Conservation (phyloP, 352 stramenopile species). For the Pythium apleroticum region DNA sequence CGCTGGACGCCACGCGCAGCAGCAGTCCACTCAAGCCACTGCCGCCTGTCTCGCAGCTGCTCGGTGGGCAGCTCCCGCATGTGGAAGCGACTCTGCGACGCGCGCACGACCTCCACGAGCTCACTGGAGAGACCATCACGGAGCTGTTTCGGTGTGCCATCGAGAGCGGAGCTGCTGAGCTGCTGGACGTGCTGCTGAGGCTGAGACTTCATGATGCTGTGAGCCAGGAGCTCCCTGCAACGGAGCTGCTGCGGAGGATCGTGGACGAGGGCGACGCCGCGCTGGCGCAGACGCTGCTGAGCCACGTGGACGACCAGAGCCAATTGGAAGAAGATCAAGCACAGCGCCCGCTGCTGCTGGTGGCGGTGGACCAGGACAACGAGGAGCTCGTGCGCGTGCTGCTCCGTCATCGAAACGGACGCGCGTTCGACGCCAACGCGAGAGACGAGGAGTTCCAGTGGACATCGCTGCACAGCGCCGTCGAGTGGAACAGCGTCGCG, state of each 20-base stretch:
- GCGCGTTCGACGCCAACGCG: background rate
- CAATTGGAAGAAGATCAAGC: background rate
- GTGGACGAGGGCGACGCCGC: slow-evolving; percentile 13
- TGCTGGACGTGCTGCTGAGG: slow-evolving; percentile 1
- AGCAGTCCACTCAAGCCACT: background rate
- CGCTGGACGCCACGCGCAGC: background rate
- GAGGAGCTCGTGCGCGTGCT: slow-evolving; percentile 4
- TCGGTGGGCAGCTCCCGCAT: background rate
- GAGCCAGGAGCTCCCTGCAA: background rate
- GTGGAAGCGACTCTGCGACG: background rate
- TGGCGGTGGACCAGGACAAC: slow-evolving; percentile 25
- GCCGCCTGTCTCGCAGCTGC: background rate
- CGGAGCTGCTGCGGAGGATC: slow-evolving; percentile 5
- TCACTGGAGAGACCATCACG: background rate
- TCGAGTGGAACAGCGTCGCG: slow-evolving; percentile 32
- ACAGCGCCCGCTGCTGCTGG: slow-evolving; percentile 4
- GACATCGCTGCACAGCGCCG: slow-evolving; percentile 31
- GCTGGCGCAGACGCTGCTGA: slow-evolving; percentile 11
- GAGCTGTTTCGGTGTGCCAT: slow-evolving; percentile 15
- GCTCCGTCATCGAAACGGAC: background rate
- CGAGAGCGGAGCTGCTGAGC: slow-evolving; percentile 8
- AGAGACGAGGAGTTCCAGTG: slow-evolving; percentile 17
- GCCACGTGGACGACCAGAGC: background rate
- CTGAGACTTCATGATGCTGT: background rate
- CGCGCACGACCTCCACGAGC: slow-evolving; percentile 6